Evolutionary conservation across 177 flowering plant species (phyloP).

Genomic region (Vitis hybrid): DNA sequence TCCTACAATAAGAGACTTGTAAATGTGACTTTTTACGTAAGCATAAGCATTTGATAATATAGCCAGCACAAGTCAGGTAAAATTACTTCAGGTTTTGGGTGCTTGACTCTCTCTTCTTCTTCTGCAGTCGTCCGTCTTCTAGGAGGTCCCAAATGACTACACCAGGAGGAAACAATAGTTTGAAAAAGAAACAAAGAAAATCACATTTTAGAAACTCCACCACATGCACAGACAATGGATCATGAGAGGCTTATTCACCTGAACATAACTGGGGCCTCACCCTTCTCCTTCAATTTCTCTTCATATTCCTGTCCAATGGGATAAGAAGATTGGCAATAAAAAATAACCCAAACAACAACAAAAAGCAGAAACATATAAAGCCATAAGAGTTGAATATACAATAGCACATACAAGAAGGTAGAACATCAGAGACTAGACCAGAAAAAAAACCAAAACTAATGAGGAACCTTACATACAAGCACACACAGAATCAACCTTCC

Average conservation of each 20-base stretch:
- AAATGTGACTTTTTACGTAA: background rate
- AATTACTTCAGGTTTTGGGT: slow-evolving; percentile 88
- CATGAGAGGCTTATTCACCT: slow-evolving; percentile 46
- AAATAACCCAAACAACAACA: background rate
- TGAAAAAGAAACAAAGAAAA: slow-evolving; percentile 7
- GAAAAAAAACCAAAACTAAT: too few species aligned
- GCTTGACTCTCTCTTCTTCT: slow-evolving; percentile 87
- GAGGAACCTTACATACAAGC: too few species aligned
- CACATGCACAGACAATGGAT: background rate
- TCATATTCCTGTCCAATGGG: slow-evolving; percentile 71
- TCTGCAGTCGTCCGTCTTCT: slow-evolving; percentile 74
- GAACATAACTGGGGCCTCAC: slow-evolving; percentile 98
- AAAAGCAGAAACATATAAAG: background rate
- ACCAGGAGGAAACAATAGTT: slow-evolving; percentile 23
- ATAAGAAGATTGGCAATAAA: background rate
- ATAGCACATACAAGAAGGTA: too few species aligned
- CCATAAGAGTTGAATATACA: too few species aligned
- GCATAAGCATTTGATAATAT: background rate
- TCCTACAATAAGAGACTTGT: slow-evolving; percentile 54
- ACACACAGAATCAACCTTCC: too few species aligned
- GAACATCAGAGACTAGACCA: too few species aligned
- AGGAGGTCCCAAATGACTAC: slow-evolving; percentile 93
- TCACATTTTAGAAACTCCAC: slow-evolving; percentile 1
- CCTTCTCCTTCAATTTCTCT: slow-evolving; percentile 87
- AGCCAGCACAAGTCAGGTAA: background rate